These are phyloP conservation scores for Phoenix roebelenii DNA, from an alignment of 176 grass and related monocot genomes.

Conservation along the genomic window DNA sequence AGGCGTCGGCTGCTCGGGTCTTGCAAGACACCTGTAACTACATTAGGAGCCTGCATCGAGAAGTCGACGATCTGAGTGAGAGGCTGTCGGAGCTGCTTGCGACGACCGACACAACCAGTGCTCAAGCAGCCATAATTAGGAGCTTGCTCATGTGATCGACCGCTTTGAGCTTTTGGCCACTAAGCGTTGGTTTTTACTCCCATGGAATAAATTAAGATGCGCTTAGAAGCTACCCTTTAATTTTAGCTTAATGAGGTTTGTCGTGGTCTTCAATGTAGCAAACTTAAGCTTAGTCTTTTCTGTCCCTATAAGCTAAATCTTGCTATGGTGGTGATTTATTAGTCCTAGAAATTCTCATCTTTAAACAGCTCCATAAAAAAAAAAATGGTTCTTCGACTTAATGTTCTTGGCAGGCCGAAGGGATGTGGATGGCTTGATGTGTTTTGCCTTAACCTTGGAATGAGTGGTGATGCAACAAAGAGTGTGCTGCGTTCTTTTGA, in stretches of 20 bases:
- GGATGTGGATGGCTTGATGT: constrained; percentile 5
- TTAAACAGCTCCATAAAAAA: no score
- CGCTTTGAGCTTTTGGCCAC: no score
- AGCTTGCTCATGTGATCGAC: constrained; percentile 16
- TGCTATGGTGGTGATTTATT: not conserved
- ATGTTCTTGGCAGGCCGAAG: not conserved
- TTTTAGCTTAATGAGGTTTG: no score
- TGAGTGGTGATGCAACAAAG: constrained; percentile 21
- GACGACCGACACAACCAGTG: not conserved
- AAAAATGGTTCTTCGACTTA: not conserved
- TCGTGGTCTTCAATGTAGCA: no score
- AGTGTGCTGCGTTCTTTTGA: constrained; percentile 14
- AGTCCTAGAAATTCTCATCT: no score
- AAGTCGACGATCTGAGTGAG: constrained; percentile 27
- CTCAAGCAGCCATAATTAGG: constrained; percentile 14
- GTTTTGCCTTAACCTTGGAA: constrained; percentile 17
- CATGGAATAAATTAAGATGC: no score
- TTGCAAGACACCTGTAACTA: constrained; percentile 41
- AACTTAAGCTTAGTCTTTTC: no score
- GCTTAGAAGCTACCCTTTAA: no score
- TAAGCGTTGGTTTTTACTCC: no score
- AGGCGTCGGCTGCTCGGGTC: constrained; percentile 16
- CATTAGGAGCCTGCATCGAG: constrained; percentile 36
- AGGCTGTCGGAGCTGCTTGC: constrained; percentile 29
- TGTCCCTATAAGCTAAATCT: constrained; percentile 8